Percentiles rank a stretch among this genome's conserved stretches.
phyloP scores from a whole-genome alignment of 2,329 filamentous ascomycete species.

The Blastomyces emzantsi region DNA sequence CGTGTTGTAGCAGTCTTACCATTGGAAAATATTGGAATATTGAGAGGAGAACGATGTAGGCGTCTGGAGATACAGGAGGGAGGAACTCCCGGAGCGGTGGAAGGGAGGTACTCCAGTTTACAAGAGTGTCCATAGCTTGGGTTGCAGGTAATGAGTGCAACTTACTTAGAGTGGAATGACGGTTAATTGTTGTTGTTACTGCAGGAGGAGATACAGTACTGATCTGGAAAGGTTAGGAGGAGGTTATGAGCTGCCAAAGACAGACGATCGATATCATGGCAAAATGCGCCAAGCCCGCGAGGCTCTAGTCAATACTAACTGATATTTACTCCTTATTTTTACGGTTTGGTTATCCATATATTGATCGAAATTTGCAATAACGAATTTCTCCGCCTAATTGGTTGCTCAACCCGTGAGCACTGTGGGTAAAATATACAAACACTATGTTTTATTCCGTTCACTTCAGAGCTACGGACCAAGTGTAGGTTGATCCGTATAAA shows the following conservation, averaged over 20 bases:
- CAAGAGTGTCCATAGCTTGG: slow-evolving; percentile 16
- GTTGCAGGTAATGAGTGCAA: not conserved
- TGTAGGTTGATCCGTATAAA: not conserved
- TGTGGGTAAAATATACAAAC: not conserved
- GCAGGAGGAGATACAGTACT: not conserved
- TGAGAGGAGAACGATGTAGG: slow-evolving; percentile 29
- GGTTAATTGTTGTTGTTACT: not conserved
- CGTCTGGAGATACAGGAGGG: slow-evolving; percentile 30
- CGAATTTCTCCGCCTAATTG: not conserved
- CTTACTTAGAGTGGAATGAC: not conserved
- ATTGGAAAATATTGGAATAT: slow-evolving; percentile 38
- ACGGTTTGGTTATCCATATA: not conserved
- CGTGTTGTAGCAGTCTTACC: slow-evolving; percentile 29
- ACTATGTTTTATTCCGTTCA: not conserved
- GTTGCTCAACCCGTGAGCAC: not conserved
- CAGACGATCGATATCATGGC: too few species aligned
- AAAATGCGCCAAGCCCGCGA: too few species aligned
- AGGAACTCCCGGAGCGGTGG: slow-evolving; percentile 26
- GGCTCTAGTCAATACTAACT: too few species aligned
- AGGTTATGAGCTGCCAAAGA: too few species aligned
- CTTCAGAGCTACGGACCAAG: not conserved
- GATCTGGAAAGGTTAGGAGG: too few species aligned
- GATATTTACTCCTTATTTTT: not conserved
- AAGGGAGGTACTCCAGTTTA: slow-evolving; percentile 21
- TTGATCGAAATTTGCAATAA: not conserved